Conservation (phyloP, 176 grass and related monocot species). For the Bothriochloa decipiens region DNA sequence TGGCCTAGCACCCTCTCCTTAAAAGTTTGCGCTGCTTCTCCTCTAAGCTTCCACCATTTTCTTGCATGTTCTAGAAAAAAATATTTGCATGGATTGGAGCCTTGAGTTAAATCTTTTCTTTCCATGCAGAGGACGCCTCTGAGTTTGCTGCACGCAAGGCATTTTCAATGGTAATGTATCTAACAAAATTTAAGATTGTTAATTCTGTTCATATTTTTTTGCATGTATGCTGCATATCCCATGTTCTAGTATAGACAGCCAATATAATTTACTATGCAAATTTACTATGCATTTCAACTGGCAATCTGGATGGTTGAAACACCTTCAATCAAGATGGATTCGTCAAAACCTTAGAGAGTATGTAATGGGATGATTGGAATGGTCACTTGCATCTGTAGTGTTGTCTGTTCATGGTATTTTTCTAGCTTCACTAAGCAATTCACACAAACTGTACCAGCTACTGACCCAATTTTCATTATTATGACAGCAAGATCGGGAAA, state of each 20-base stretch:
- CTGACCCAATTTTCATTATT: constrained; percentile 14
- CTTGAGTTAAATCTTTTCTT: constrained; percentile 32
- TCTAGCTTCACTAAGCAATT: constrained; percentile 20
- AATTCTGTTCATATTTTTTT: constrained; percentile 6
- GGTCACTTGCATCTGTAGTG: neutral
- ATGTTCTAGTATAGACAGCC: constrained; percentile 13
- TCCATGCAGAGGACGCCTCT: constrained; percentile 82
- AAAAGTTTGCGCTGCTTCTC: too few species aligned
- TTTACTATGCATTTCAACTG: constrained; percentile 9
- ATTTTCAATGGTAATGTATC: constrained; percentile 74
- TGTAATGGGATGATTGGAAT: constrained; percentile 3
- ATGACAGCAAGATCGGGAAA: constrained; percentile 79
- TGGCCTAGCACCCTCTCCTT: too few species aligned
- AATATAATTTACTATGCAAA: neutral
- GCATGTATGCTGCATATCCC: constrained; percentile 6
- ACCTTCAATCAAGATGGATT: neutral
- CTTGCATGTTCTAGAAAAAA: neutral
- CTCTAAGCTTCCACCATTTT: too few species aligned
- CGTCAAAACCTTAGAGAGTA: neutral
- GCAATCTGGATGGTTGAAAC: constrained; percentile 1
- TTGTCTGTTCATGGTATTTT: constrained; percentile 22
- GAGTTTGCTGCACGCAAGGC: constrained; percentile 66
- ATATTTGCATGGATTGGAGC: neutral
- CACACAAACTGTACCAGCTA: constrained; percentile 20
- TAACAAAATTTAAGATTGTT: constrained; percentile 28